phyloP scores from a whole-genome alignment of 1,284 basidiomycete genomes.

The Cystobasidium slooffiae region DNA sequence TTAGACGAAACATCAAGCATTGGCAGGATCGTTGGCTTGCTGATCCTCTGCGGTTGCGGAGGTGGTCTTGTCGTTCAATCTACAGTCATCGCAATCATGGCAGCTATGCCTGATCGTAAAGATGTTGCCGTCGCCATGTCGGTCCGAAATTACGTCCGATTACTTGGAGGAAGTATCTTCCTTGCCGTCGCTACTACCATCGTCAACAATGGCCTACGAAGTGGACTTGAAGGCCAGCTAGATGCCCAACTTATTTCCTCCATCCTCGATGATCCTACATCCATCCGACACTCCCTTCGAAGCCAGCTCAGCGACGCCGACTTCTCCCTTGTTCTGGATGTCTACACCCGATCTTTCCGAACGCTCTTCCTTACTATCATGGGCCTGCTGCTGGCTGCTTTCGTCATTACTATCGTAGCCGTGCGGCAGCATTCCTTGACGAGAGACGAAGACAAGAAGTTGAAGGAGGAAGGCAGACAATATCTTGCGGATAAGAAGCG shows the following conservation, averaged over 20 bases:
- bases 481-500: slow-evolving; percentile 49
- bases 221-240: slow-evolving; percentile 58
- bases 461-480: slow-evolving; percentile 58
- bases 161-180: slow-evolving; percentile 68
- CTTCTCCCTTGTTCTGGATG: slow-evolving; percentile 61
- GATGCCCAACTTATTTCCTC: slow-evolving; percentile 53
- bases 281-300: slow-evolving; percentile 46
- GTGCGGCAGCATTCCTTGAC: slow-evolving; percentile 67
- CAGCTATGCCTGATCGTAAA: slow-evolving; percentile 64
- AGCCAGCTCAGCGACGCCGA: slow-evolving; percentile 35
- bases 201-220: slow-evolving; percentile 64
- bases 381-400: slow-evolving; percentile 60
- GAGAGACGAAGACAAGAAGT: slow-evolving; percentile 63
- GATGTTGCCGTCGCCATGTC: slow-evolving; percentile 75
- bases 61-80: slow-evolving; percentile 63
- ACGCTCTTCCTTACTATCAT: slow-evolving; percentile 62
- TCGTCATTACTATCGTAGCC: slow-evolving; percentile 63
- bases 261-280: slow-evolving; percentile 58
- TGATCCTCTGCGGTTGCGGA: slow-evolving; percentile 70
- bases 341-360: slow-evolving; percentile 66
- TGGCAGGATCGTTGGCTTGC: slow-evolving; percentile 67
- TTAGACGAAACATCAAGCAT: slow-evolving; percentile 63
- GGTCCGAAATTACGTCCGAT: slow-evolving; percentile 69
- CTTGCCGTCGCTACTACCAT: slow-evolving; percentile 67
- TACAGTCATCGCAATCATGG: slow-evolving; percentile 70